These are phyloP conservation scores for Lasiosphaeria hispida DNA, from an alignment of 495 filamentous ascomycete species.

Conservation along the genomic window DNA sequence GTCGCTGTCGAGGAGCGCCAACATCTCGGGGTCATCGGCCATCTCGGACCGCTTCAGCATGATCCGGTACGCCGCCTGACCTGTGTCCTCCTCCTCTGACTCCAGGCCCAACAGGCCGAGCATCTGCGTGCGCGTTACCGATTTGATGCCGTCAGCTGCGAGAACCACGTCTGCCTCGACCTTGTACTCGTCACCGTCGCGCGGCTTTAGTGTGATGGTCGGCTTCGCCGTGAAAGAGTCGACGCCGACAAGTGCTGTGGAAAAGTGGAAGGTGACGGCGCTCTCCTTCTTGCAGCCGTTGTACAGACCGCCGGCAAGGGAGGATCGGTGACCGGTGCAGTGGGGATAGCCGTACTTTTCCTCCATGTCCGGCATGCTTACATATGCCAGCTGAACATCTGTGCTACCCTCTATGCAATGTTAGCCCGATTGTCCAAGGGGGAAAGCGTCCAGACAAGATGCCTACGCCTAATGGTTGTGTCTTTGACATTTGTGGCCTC, in stretches of 20 bases:
- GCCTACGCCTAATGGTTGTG: slow-evolving; percentile 42
- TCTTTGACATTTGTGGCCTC: slow-evolving; percentile 55
- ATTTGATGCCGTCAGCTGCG: slow-evolving; percentile 73
- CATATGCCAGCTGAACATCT: slow-evolving; percentile 65
- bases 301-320: slow-evolving; percentile 67
- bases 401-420: slow-evolving; percentile 59
- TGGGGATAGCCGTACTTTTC: slow-evolving; percentile 70
- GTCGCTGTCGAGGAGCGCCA: slow-evolving; percentile 63
- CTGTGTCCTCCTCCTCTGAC: slow-evolving; percentile 64
- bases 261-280: slow-evolving; percentile 69
- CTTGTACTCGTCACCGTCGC: slow-evolving; percentile 53
- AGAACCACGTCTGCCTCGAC: slow-evolving; percentile 68
- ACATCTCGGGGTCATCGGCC: slow-evolving; percentile 63
- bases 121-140: slow-evolving; percentile 59
- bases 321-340: slow-evolving; percentile 74
- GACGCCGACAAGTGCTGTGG: slow-evolving; percentile 52
- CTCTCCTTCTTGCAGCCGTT: slow-evolving; percentile 62
- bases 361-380: slow-evolving; percentile 64
- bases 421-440: slow-evolving; percentile 7
- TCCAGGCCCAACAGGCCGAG: slow-evolving; percentile 52
- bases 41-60: slow-evolving; percentile 70
- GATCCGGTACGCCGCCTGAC: slow-evolving; percentile 82
- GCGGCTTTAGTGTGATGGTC: slow-evolving; percentile 55
- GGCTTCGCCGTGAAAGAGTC: slow-evolving; percentile 55
- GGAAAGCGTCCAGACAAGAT: not conserved